Percentiles rank a stretch among this genome's conserved stretches.
Conservation (phyloP, 106 monocot species). For the Chionographis japonica region DNA sequence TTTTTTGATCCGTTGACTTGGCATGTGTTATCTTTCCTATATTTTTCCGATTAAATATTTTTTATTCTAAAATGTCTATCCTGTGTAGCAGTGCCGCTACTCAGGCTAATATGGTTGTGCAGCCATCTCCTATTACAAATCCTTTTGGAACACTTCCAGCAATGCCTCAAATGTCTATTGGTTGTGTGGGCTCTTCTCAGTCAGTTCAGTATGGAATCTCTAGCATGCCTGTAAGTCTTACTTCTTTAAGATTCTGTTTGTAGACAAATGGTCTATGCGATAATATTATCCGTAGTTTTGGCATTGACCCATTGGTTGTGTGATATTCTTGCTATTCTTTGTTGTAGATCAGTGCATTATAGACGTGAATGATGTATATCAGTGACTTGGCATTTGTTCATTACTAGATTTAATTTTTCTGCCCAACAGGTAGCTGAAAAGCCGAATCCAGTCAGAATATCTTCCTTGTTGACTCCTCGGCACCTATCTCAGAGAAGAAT, state of each 20-base stretch:
- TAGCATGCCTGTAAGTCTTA: conserved; percentile 80
- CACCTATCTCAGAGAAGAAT: conserved; percentile 89
- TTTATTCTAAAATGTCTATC: conserved; percentile 4
- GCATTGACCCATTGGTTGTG: no score
- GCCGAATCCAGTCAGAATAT: conserved; percentile 49
- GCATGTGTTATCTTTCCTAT: not conserved
- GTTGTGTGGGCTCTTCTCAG: conserved; percentile 56
- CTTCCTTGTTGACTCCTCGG: conserved; percentile 68
- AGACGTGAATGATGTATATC: not conserved
- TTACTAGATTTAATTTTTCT: conserved; percentile 3
- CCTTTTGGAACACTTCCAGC: conserved; percentile 92
- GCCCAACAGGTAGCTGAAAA: conserved; percentile 71
- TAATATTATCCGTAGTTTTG: no score
- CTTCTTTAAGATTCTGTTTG: not conserved
- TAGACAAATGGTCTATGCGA: no score
- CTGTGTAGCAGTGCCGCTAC: conserved; percentile 35
- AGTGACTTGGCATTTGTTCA: not conserved
- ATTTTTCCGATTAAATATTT: not conserved
- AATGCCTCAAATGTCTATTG: conserved; percentile 95
- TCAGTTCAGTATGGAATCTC: conserved; percentile 97
- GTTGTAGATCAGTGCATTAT: no score
- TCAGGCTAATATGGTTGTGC: conserved; percentile 67
- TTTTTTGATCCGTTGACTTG: not conserved
- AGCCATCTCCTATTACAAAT: conserved; percentile 64
- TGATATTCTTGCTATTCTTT: no score